Evolutionary conservation across 352 stramenopile species (phyloP).

Genomic region (Phytophthora megakarya): DNA sequence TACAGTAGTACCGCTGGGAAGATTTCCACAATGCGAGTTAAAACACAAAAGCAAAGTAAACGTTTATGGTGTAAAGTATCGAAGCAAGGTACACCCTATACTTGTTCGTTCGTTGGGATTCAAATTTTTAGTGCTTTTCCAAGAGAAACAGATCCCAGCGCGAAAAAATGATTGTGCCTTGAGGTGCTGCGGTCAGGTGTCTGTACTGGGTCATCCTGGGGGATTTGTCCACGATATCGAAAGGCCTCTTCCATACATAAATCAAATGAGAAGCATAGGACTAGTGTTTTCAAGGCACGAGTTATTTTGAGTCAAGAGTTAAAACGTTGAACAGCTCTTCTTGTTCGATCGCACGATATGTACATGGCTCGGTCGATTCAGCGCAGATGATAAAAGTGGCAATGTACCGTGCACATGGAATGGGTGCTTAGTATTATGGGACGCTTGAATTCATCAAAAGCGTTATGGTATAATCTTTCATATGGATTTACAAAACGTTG

Average conservation of each 20-base stretch:
- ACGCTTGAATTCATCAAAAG: not conserved
- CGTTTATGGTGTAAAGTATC: too few species aligned
- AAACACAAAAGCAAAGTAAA: not conserved
- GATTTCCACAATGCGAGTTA: too few species aligned
- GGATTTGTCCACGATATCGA: constrained; percentile 9
- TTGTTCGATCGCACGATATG: too few species aligned
- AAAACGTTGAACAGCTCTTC: not conserved
- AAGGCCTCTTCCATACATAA: not conserved
- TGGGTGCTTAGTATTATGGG: not conserved
- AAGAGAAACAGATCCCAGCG: not conserved
- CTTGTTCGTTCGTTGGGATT: not conserved
- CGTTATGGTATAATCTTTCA: too few species aligned
- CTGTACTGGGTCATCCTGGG: not conserved
- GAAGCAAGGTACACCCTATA: too few species aligned
- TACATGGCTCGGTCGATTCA: too few species aligned
- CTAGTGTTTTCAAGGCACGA: not conserved
- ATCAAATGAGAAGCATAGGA: constrained; percentile 7
- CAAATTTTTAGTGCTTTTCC: not conserved
- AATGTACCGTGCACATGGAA: not conserved
- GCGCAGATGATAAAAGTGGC: not conserved
- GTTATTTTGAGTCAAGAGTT: not conserved
- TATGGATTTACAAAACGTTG: too few species aligned
- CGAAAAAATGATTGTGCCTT: not conserved
- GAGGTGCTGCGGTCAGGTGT: not conserved
- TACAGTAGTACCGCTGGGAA: too few species aligned